A percentile compares a stretch with the other conserved stretches of the same genome.
Evolutionary conservation across 202 grass and related monocot genomes (phyloP).

Genomic region (Setaria italica): DNA sequence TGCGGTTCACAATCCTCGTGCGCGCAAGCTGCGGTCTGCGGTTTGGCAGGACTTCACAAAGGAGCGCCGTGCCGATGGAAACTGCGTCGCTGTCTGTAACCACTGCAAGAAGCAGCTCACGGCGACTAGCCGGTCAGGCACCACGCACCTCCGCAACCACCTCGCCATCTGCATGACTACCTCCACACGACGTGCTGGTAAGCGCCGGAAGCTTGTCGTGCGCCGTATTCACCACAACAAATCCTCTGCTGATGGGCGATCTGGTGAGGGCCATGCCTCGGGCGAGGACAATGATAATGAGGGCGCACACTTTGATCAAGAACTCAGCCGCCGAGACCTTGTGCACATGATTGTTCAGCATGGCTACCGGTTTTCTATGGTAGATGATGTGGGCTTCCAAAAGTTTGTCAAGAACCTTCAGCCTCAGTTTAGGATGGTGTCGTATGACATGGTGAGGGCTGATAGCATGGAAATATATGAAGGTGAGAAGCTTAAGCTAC

Average conservation of each 20-base stretch:
- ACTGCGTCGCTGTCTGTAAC: constrained; percentile 86
- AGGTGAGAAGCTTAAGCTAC: constrained; percentile 70
- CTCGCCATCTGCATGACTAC: constrained; percentile 85
- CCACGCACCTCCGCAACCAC: constrained; percentile 93
- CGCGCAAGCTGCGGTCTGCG: constrained; percentile 79
- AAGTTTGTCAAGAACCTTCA: constrained; percentile 91
- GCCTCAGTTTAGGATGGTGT: constrained; percentile 88
- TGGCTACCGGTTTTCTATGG: constrained; percentile 90
- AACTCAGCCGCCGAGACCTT: constrained; percentile 77
- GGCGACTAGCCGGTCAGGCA: constrained; percentile 90
- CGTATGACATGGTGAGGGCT: constrained; percentile 72
- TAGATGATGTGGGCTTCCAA: constrained; percentile 88
- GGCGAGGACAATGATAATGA: constrained; percentile 56
- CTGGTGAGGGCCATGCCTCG: constrained; percentile 46
- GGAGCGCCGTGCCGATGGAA: constrained; percentile 76
- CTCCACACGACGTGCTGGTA: constrained; percentile 59
- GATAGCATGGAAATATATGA: constrained; percentile 97
- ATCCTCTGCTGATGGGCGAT: constrained; percentile 35
- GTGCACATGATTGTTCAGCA: constrained; percentile 91
- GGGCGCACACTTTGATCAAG: constrained; percentile 75
- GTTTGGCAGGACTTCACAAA: constrained; percentile 99
- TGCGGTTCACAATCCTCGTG: constrained; percentile 65
- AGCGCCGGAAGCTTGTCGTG: constrained; percentile 84
- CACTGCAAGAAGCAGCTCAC: constrained; percentile 99
- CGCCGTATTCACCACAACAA: constrained; percentile 65